Base-by-base conservation (phyloP, 2,329 filamentous ascomycete species). In the Exophiala viscosa region DNA sequence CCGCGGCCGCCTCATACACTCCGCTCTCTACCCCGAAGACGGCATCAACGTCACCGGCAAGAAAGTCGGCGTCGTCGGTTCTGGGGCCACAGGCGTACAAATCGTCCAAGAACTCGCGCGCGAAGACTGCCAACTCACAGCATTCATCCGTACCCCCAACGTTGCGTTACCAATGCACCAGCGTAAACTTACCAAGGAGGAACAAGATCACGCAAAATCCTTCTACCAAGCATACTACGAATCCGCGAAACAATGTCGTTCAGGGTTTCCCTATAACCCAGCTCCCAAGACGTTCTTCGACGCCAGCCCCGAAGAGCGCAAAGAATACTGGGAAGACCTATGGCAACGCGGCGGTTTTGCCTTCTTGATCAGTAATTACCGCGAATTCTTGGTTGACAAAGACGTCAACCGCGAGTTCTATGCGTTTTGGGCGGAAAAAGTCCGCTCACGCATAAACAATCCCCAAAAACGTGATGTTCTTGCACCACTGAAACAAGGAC, bases 91-190 rank as follows among this genome's bases (percentile, higher is more conserved):
- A 0, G 83, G 83, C 1, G 77, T 86, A 1, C 83, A 86, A 60
- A 77, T 85, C 40, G 74, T 77, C 0, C 84, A 87, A 58, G 81
- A 80, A 44, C 82, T 75, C 76, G 79, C 76, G 2, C 76, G 76
- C 2, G 64, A 73, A 8, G 80, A 76, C 0, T 74, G 70, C 3
- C 66, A 76, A 1, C 58, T 87, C 13, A 74, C 68, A 3, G 62
- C 67, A 1, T 69, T 86, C 65, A 82, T 87, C 60, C 76, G 85
- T 11, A 87, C 82, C 1, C 84, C 84, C 0, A 87, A 87, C 58
- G 66, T 84, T 5, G 79, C 79, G 0, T 61, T 86, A 1, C 82
- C 82, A 0, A 84, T 87, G 81, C 70, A 73, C 2, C 74, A 79
- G 53, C 67, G 69, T 2, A 48, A 69, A 0, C 65, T 84, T 28